Evolutionary conservation across 305 asterid genomes (phyloP).

Genomic region (Fraxinus ornus): DNA sequence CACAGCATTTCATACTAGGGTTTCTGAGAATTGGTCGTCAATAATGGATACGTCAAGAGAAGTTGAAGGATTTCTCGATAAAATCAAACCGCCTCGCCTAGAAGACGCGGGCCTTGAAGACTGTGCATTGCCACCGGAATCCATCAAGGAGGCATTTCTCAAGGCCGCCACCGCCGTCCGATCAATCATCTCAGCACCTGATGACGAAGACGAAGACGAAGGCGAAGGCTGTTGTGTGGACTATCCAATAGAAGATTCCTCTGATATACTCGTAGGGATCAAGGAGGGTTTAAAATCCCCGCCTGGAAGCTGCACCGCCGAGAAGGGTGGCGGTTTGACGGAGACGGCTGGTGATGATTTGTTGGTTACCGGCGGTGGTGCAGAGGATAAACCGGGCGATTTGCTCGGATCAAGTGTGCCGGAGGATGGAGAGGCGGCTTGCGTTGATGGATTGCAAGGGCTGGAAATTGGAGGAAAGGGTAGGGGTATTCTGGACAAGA

Average conservation of each 20-base stretch:
- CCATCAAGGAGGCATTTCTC: constrained; percentile 67
- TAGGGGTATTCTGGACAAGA: constrained; percentile 37
- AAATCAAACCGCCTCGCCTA: constrained; percentile 65
- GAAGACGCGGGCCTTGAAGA: constrained; percentile 97
- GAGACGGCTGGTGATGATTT: constrained; percentile 46
- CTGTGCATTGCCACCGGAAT: constrained; percentile 81
- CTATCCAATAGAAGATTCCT: constrained; percentile 55
- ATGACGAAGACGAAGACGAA: constrained; percentile 39
- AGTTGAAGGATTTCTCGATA: constrained; percentile 41
- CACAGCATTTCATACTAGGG: background rate
- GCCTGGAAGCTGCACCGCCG: constrained; percentile 45
- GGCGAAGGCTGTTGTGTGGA: constrained; percentile 48
- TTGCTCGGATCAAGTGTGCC: constrained; percentile 34
- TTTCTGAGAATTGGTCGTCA: background rate
- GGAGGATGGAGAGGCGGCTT: constrained; percentile 43
- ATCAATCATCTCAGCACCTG: constrained; percentile 50
- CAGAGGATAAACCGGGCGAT: constrained; percentile 33
- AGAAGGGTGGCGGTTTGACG: constrained; percentile 49
- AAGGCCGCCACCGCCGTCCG: constrained; percentile 80
- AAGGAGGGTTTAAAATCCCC: constrained; percentile 44
- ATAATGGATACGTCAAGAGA: constrained; percentile 48
- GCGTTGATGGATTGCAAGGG: constrained; percentile 63
- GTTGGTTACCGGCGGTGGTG: constrained; percentile 35
- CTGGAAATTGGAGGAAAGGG: constrained; percentile 50
- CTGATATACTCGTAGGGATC: constrained; percentile 58